A percentile compares a stretch with the other conserved stretches of the same genome.
Conservation (phyloP, 2,329 filamentous ascomycete species). For the Xylariales sp. region DNA sequence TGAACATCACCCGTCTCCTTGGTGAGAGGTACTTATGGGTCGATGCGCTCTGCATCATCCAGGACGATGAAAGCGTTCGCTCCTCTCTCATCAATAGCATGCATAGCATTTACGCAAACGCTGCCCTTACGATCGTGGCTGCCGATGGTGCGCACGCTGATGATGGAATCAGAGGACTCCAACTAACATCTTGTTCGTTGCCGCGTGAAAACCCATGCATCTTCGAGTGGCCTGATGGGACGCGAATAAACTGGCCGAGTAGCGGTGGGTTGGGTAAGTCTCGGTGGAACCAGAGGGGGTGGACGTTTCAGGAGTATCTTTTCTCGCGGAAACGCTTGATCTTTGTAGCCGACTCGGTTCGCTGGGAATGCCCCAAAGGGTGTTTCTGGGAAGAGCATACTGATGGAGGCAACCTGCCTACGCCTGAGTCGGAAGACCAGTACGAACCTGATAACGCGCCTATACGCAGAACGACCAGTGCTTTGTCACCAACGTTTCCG, state of each 20-base stretch:
- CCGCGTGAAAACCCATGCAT: background rate
- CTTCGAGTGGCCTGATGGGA: background rate
- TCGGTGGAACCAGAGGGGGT: background rate
- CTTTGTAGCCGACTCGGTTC: background rate
- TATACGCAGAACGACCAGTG: background rate
- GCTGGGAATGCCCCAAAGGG: background rate
- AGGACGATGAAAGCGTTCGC: background rate
- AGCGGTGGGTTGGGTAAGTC: background rate
- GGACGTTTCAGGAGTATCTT: constrained; percentile 2
- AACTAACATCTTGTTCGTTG: background rate
- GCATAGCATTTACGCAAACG: background rate
- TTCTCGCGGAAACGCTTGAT: background rate
- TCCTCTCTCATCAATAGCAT: background rate
- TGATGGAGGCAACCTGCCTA: background rate
- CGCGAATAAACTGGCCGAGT: background rate
- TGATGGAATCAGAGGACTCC: background rate
- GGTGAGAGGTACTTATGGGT: constrained; percentile 1
- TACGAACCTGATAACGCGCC: background rate
- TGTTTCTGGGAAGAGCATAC: background rate
- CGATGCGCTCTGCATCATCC: constrained; percentile 4
- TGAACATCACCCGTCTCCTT: background rate
- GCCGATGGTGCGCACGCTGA: background rate
- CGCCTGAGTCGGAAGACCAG: background rate
- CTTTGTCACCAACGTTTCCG: background rate
- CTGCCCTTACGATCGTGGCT: constrained; percentile 1